Base-by-base conservation (phyloP, 768 basidiomycete genomes). In the Podaxis pistillaris region DNA sequence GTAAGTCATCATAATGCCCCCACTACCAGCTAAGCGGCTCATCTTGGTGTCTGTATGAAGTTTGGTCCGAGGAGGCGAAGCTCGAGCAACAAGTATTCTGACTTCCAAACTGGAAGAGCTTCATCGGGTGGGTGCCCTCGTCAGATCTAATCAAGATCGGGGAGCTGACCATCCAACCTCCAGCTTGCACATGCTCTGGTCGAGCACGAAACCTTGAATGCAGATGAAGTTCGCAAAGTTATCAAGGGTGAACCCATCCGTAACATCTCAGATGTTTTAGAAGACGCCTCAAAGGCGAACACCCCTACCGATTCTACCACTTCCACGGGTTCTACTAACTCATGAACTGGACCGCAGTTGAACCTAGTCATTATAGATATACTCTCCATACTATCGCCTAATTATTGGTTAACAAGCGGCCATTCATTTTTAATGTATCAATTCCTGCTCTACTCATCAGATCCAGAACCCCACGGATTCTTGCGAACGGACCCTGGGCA, bases 181-280 rank as follows among this genome's bases (percentile, higher is more conserved):
- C 66, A 95, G 94, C 86, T 98, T 44, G 96, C 96, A 1, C 83
- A 84, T 59, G 96, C 96, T 9, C 78, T 99, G 62, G 90, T 99
- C 12, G 95, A 98, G 73, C 90, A 96, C 75, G 96, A 99, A 79
- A 98, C 96, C 19, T 78, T 99, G 66, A 88, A 89, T 67, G 79
- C 85, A 44, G 89, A 92, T 9, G 94, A 99, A 74, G 96, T 98
- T 17, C 79, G 82, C 69, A 88, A 84, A 75, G 94, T 96, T 26
- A 84, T 98, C 71, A 87, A 81, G 62, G 95, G 95, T 41, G 88
- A 96, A 73, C 80, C 83, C 57, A 90, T 94, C 74, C 86, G 89
- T 62, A 82, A 78, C 62, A 82, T 91, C 66, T 76, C 83, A 66
- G 88, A 91, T 69, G 83, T 87, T 55, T 71, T 91, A 66, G 79